phyloP scores from a whole-genome alignment of 129 eudicot species.

The Daucus carota region DNA sequence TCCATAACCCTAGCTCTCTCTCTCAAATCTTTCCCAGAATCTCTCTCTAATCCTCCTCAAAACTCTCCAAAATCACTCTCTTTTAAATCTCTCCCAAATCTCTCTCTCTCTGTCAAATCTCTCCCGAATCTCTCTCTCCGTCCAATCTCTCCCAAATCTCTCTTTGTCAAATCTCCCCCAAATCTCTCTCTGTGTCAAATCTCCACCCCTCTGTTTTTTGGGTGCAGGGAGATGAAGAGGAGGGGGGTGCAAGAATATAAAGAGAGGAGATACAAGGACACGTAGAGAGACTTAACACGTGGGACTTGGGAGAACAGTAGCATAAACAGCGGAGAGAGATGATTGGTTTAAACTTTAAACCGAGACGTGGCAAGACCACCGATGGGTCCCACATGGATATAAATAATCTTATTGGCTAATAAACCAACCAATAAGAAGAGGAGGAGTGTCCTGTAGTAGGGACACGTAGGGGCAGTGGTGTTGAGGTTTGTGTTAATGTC shows the following conservation, averaged over 20 bases:
- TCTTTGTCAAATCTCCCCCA: no score
- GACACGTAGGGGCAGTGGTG: background rate
- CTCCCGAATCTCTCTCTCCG: background rate
- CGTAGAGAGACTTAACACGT: constrained; percentile 30
- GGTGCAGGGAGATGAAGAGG: background rate
- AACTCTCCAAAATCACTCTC: no score
- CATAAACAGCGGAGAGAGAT: constrained; percentile 19
- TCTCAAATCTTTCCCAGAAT: background rate
- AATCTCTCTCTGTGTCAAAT: background rate
- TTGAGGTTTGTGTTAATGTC: background rate
- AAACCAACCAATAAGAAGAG: background rate
- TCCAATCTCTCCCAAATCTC: no score
- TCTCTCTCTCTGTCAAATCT: background rate
- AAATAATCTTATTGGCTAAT: background rate
- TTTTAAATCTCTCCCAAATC: background rate
- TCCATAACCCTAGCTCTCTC: background rate
- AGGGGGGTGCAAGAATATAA: background rate
- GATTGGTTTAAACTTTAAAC: constrained; percentile 17
- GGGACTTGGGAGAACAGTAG: constrained; percentile 31
- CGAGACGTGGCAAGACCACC: background rate
- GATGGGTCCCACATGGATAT: background rate
- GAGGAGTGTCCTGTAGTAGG: background rate
- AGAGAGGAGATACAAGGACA: constrained; percentile 16
- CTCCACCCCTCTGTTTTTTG: no score
- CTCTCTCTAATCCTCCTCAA: no score